Evolutionary conservation across 805 yeast species (phyloP), one percentile per base, ranked within the genome.

Genomic region (Phaffomyces antillensis): DNA sequence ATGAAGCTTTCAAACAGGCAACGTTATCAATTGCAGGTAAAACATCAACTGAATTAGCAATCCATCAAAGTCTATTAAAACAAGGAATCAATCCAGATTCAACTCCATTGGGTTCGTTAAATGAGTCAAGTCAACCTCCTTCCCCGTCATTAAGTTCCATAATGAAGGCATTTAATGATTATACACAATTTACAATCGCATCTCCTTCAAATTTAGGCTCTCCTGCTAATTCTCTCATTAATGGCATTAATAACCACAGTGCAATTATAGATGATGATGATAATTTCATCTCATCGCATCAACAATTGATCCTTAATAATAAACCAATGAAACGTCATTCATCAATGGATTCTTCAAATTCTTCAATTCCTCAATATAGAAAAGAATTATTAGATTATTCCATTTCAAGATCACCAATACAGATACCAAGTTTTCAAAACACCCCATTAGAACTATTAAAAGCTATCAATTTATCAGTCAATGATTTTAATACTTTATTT

Each of bases 11-110:
- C 34, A 81, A 77, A 51, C 69, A 74, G 31, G 83, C 84, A 0
- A 71, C 81, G 0, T 41, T 76, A 4, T 75, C 81, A 0, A 73
- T 79, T 9, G 73, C 80, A 1, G 84, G 83, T 0, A 76, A 70
- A 52, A 65, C 81, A 0, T 63, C 76, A 5, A 62, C 66, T 43
- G 79, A 76, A 42, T 70, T 79, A 30, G 74, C 78, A 5, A 36
- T 41, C 7, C 54, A 54, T 34, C n/a, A 47, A 0, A 49, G 48
- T 23, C 43, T 53, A n/a, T 52, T 55, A 46, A 40, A 44, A 4
- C 47, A 67, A 49, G 83, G 83, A 0, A 63, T 70, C 36, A 76
- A 75, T 43, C 83, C 83, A 0, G 66, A 62, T 28, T 9, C 49
- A 5, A 30, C 30, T 28, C 13, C 30, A 13, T 28, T 28, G 11